Evolutionary conservation across 1,139 yeast genomes (phyloP).

Genomic region (Magnusiomyces suaveolens): DNA sequence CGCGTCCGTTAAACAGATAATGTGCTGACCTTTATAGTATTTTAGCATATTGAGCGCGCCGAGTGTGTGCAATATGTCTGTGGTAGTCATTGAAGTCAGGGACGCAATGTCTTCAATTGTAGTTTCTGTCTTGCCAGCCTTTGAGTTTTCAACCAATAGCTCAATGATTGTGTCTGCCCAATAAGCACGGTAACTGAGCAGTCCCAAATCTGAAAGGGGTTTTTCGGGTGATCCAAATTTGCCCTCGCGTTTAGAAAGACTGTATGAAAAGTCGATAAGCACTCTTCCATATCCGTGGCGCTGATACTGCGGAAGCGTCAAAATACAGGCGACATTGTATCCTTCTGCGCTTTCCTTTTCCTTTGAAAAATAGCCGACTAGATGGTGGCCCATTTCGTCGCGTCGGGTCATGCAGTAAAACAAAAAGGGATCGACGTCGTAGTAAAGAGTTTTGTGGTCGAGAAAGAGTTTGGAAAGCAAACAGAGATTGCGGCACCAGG

Average conservation of each 20-base stretch:
- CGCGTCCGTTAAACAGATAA: conserved; percentile 81
- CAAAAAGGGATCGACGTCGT: conserved; percentile 94
- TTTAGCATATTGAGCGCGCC: conserved; percentile 83
- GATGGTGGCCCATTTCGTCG: conserved; percentile 83
- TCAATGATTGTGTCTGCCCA: conserved; percentile 90
- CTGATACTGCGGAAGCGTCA: conserved; percentile 92
- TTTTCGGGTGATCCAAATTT: conserved; percentile 96
- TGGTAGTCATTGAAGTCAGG: conserved; percentile 88
- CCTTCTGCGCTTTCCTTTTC: conserved; percentile 94
- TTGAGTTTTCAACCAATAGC: conserved; percentile 50
- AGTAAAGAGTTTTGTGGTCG: conserved; percentile 90
- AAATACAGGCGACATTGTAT: conserved; percentile 94
- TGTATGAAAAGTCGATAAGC: conserved; percentile 86
- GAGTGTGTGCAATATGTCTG: conserved; percentile 86
- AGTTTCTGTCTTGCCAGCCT: conserved; percentile 47
- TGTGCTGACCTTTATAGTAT: conserved; percentile 93
- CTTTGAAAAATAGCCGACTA: conserved; percentile 92
- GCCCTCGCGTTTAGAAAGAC: conserved; percentile 74
- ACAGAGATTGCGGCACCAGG: conserved; percentile 95
- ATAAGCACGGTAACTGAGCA: conserved; percentile 84
- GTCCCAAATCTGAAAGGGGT: conserved; percentile 89
- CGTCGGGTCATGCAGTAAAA: conserved; percentile 90
- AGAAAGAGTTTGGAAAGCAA: conserved; percentile 75
- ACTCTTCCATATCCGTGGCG: conserved; percentile 89
- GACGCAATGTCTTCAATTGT: conserved; percentile 89